Conservation (phyloP, 2,329 filamentous ascomycete species). For the Apiospora marii region DNA sequence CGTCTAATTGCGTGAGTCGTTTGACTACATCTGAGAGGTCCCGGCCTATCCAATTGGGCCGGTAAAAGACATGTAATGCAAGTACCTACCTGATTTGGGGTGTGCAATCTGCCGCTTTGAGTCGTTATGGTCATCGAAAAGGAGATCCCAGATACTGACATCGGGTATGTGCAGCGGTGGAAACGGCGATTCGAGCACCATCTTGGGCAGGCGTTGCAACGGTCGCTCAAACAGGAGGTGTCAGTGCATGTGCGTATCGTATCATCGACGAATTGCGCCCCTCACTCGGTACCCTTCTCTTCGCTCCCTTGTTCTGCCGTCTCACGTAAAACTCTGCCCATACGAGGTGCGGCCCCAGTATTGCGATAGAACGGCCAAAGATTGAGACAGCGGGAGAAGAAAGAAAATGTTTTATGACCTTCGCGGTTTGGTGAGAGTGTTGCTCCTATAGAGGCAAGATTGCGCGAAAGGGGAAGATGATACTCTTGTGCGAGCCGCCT, state of each 20-base stretch:
- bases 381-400: not conserved
- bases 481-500: not conserved
- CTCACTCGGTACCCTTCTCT: not conserved
- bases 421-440: not conserved
- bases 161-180: constrained; percentile 1
- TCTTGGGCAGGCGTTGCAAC: not conserved
- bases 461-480: not conserved
- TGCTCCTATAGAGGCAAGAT: not conserved
- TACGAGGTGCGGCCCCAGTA: not conserved
- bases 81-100: not conserved
- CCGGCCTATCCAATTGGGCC: not conserved
- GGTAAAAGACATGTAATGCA: not conserved
- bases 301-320: not conserved
- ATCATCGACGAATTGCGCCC: not conserved
- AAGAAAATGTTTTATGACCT: not conserved
- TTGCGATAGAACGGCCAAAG: not conserved
- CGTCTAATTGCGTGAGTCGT: not conserved
- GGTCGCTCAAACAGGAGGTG: not conserved
- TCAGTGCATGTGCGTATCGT: not conserved
- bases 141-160: not conserved
- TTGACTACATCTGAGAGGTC: not conserved
- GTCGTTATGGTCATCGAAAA: not conserved
- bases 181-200: not conserved
- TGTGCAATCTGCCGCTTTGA: not conserved
- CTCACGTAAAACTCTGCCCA: not conserved